phyloP scores from a whole-genome alignment of 1,139 yeast species.

The Blastobotrys buckinghamii region DNA sequence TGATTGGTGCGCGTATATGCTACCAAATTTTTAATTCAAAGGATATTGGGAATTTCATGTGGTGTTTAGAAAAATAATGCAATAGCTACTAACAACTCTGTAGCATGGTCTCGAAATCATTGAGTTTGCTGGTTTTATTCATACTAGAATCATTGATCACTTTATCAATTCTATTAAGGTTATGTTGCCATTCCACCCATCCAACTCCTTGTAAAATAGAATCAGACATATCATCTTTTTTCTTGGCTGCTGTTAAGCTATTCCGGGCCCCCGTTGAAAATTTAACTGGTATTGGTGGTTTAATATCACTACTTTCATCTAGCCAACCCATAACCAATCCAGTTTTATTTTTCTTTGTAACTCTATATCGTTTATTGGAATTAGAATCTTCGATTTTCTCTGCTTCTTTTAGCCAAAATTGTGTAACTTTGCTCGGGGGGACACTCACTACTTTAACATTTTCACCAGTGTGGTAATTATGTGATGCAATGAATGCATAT shows the following conservation, averaged over 20 bases:
- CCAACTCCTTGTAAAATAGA: constrained; percentile 52
- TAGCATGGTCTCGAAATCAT: background rate
- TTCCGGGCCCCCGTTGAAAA: too few species aligned
- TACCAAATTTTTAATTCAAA: too few species aligned
- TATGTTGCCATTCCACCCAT: constrained; percentile 45
- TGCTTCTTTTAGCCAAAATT: constrained; percentile 29
- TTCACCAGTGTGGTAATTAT: background rate
- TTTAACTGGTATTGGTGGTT: too few species aligned
- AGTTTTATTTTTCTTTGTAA: constrained; percentile 18
- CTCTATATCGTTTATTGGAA: constrained; percentile 13
- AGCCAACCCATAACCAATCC: constrained; percentile 23
- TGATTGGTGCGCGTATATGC: too few species aligned
- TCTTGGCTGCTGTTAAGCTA: too few species aligned
- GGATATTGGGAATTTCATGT: too few species aligned
- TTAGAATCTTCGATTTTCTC: constrained; percentile 8
- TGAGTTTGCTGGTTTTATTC: background rate
- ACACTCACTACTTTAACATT: constrained; percentile 15
- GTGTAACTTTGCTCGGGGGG: constrained; percentile 25
- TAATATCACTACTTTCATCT: constrained; percentile 1
- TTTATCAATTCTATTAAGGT: constrained; percentile 15
- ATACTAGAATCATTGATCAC: background rate
- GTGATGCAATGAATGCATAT: constrained; percentile 33
- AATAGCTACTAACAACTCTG: too few species aligned
- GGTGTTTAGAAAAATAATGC: too few species aligned
- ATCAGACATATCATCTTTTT: constrained; percentile 52